Base-by-base conservation (phyloP, 768 basidiomycete genomes). In the Termitomyces sp. region DNA sequence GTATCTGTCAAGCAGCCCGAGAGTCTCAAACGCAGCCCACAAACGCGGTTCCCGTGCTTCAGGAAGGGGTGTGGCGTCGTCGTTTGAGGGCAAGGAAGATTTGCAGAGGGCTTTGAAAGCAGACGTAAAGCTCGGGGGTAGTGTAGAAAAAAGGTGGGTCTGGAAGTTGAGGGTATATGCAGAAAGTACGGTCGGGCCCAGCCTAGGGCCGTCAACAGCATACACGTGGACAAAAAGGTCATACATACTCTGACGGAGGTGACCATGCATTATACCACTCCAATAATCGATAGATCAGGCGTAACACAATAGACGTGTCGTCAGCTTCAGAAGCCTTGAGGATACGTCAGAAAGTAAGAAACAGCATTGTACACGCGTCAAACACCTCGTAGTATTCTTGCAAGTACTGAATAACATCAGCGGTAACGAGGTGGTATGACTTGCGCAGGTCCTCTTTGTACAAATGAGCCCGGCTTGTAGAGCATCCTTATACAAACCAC, bases 201-300 rank as follows among this genome's bases (percentile, higher is more conserved):
- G 75, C 60, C 88, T 91, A 64, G n/a, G 18, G 61, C 52, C 60
- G 65, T 66, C 50, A 60, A 43, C 46, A 36, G 18, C 46, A 26
- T 55, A 10, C 33, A 3, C 26, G 40, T 26, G 46, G 53, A 44
- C 20, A 38, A 40, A 61, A 40, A 47, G 50, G 35, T 32, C 44
- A 8, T 5, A 77, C 82, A 70, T 62, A 87, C 89, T 89, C 88
- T 48, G 72, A 65, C 14, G 81, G 79, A 0, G 89, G 89, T 23
- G 78, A 77, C 91, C 91, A 93, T n/a, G 82, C 80, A 55, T 78
- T 78, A 67, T 86, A 89, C 91, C 91, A 93, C 26, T 85, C 80
- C 18, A 84, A 72, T 4, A 93, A 70, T 38, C 85, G 78, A 54
- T 78, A 76, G 0, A 92, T 74, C 23, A 93, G 79, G 28, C 74